Conservation (phyloP, 2,329 filamentous ascomycete species). For the Claviceps spartinae region DNA sequence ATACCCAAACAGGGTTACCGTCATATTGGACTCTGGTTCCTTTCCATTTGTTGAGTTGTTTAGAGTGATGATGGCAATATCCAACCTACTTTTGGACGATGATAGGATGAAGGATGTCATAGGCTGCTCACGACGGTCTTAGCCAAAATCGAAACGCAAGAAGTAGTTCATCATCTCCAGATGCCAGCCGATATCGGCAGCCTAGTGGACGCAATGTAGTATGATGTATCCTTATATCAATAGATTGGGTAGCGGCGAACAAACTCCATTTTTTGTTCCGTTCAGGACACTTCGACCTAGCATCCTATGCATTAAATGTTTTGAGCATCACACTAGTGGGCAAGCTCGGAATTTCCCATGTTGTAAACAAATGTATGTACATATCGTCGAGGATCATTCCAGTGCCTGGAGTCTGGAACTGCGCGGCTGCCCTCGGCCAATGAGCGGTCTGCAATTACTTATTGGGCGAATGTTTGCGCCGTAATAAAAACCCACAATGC, state of each 20-base stretch:
- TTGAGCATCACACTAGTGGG: too few species aligned
- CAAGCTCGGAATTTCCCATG: too few species aligned
- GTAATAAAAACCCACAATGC: too few species aligned
- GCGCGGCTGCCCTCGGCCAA: conserved; percentile 3
- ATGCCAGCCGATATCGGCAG: not conserved
- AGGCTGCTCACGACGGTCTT: not conserved
- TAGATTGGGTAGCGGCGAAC: not conserved
- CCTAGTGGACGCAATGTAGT: not conserved
- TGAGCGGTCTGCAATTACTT: conserved; percentile 7
- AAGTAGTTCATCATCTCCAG: not conserved
- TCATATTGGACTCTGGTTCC: not conserved
- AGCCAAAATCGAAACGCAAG: not conserved
- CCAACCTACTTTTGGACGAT: not conserved
- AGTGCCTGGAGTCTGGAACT: too few species aligned
- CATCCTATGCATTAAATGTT: not conserved
- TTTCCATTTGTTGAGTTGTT: too few species aligned
- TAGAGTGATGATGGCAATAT: too few species aligned
- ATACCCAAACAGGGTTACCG: too few species aligned
- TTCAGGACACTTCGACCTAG: not conserved
- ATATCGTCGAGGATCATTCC: too few species aligned
- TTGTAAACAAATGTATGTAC: too few species aligned
- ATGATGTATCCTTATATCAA: not conserved
- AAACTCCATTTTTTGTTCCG: not conserved
- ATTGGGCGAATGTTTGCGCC: not conserved
- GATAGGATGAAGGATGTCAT: not conserved